Conservation (phyloP, 768 basidiomycete species). For the Hemileccinum rubropunctum region DNA sequence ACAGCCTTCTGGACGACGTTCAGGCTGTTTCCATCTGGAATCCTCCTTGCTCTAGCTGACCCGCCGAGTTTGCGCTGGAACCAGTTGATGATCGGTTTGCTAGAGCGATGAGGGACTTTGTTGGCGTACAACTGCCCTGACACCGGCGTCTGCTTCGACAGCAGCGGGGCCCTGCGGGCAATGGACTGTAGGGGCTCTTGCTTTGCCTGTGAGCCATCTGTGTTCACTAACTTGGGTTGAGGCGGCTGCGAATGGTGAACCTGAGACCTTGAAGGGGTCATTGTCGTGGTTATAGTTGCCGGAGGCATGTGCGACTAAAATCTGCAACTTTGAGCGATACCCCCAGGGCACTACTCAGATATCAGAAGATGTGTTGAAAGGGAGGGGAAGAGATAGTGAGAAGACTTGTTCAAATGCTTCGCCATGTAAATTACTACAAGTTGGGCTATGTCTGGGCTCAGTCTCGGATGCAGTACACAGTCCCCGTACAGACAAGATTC, state of each 20-base stretch:
- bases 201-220: constrained; percentile 11
- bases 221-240: constrained; percentile 11
- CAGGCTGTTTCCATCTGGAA: constrained; percentile 31
- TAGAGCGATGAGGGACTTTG: constrained; percentile 64
- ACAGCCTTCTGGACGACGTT: constrained; percentile 10
- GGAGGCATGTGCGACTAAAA: constrained; percentile 16
- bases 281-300: constrained; percentile 9
- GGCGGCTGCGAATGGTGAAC: constrained; percentile 12
- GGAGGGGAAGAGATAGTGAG: not conserved
- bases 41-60: constrained; percentile 55
- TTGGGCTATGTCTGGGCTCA: constrained; percentile 7
- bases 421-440: constrained; percentile 6
- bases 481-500: not conserved
- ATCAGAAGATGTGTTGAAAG: not conserved
- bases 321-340: not conserved
- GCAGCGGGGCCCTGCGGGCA: constrained; percentile 18
- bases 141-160: constrained; percentile 24
- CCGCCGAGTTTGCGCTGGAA: constrained; percentile 84
- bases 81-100: constrained; percentile 89
- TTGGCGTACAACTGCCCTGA: constrained; percentile 44
- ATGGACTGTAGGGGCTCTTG: constrained; percentile 13
- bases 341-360: not conserved
- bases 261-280: constrained; percentile 12
- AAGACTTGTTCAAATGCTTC: constrained; percentile 2
- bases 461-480: constrained; percentile 22